A percentile compares a stretch with the other conserved stretches of the same genome.
Conservation (phyloP, 345 rosid species). For the Eucalyptus leucophloia region DNA sequence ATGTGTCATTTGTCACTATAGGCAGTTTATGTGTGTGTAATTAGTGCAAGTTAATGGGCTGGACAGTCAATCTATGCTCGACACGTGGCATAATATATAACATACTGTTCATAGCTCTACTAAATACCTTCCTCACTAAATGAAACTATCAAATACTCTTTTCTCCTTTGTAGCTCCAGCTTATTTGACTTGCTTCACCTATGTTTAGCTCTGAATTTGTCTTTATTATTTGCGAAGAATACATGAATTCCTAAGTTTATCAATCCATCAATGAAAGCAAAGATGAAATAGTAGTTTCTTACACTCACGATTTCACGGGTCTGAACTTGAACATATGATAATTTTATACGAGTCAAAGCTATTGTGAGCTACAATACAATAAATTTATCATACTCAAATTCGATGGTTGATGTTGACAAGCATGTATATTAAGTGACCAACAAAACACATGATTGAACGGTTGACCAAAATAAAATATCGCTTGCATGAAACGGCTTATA, state of each 20-base stretch:
- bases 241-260: neutral
- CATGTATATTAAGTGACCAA: neutral
- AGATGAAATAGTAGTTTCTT: neutral
- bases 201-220: neutral
- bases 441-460: neutral
- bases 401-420: neutral
- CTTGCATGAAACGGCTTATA: rapidly evolving
- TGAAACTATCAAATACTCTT: neutral
- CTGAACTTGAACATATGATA: neutral
- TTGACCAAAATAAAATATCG: neutral
- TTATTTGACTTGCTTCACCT: neutral
- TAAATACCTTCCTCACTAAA: neutral
- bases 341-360: neutral
- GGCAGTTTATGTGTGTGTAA: neutral
- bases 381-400: neutral
- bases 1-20: neutral
- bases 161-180: neutral
- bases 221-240: neutral
- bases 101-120: neutral
- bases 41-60: neutral
- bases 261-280: neutral
- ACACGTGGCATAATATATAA: neutral
- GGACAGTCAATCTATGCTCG: neutral
- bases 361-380: rapidly evolving
- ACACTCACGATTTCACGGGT: rapidly evolving